phyloP scores from a whole-genome alignment of 192 early-diverging fungal species.

The Spizellomyces sp. region DNA sequence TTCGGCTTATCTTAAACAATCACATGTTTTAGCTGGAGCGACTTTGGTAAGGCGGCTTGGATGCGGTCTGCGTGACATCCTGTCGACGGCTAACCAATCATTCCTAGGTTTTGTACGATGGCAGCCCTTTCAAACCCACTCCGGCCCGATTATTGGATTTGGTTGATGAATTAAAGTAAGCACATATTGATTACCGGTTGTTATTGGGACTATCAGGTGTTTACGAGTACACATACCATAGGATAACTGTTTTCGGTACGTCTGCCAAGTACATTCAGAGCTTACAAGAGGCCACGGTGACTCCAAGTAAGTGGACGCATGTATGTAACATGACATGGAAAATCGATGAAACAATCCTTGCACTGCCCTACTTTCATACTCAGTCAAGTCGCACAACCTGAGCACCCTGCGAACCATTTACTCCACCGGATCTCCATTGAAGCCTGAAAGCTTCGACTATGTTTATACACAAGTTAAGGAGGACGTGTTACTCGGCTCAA shows the following conservation, averaged over 20 bases:
- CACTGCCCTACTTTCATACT: background rate
- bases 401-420: conserved; percentile 74
- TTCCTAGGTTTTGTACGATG: conserved; percentile 71
- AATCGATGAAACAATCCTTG: background rate
- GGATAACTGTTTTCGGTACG: conserved; percentile 87
- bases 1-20: too few species aligned
- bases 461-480: conserved; percentile 84
- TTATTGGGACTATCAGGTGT: too few species aligned
- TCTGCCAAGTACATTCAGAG: conserved; percentile 96
- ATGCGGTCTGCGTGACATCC: too few species aligned
- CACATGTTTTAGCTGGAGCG: too few species aligned
- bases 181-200: too few species aligned
- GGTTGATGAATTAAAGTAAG: conserved; percentile 59
- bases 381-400: conserved; percentile 54
- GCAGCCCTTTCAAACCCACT: conserved; percentile 89
- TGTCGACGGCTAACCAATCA: too few species aligned
- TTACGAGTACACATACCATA: conserved; percentile 3
- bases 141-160: conserved; percentile 76
- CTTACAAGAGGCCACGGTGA: conserved; percentile 72
- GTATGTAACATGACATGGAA: background rate
- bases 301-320: conserved; percentile 53
- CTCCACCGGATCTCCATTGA: conserved; percentile 93
- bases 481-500: conserved; percentile 87
- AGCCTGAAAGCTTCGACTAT: conserved; percentile 91
- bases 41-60: too few species aligned